Base-by-base conservation (phyloP, 192 early-diverging fungal species). In the Entomortierella lignicola region DNA sequence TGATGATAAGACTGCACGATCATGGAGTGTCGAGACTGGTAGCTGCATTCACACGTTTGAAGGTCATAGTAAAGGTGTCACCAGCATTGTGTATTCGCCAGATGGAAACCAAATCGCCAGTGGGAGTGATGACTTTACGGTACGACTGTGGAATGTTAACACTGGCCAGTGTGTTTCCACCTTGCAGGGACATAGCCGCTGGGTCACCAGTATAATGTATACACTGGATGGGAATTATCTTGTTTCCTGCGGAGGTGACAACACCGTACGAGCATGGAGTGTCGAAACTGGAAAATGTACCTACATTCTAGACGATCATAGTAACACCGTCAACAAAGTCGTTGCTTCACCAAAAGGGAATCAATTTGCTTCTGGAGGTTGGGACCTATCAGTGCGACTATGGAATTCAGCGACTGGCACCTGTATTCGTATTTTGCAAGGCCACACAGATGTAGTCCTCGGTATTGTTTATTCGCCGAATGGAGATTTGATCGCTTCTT, bases 321-420 rank as follows among this genome's bases (percentile, higher is more conserved):
- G 23, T 20, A 44, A 20, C 12, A 23, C 39, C 25, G 53, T 54
- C 44, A 10, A 18, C 20, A 56, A 53, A 25, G 63, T 55, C 30
- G 27, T 39, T 6, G 43, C 41, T 43, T 66, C 63, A 41, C 63
- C 53, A 11, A 42, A 30, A 21, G 63, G 53, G 30, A 25, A n/a
- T 17, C 63, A 66, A 25, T 42, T 55, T 21, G 63, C 53, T 21
- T 55, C 63, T 3, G 63, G 63, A n/a, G 55, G 63, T 66, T 55
- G 26, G 31, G 63, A 66, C 41, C 18, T n/a, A 2, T 55, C 63
- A 55, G 63, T 66, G 53, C 52, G 53, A 26, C 25, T 66, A 39
- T 66, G 63, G 63, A 27, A 66, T 39, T 25, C 41, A 8, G 10
- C 43, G 41, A 66, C 63, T 30, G 63, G 63, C 27, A n/a, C 21